phyloP scores from a whole-genome alignment of 106 monocot genomes.

The Dendrobium chrysotoxum region DNA sequence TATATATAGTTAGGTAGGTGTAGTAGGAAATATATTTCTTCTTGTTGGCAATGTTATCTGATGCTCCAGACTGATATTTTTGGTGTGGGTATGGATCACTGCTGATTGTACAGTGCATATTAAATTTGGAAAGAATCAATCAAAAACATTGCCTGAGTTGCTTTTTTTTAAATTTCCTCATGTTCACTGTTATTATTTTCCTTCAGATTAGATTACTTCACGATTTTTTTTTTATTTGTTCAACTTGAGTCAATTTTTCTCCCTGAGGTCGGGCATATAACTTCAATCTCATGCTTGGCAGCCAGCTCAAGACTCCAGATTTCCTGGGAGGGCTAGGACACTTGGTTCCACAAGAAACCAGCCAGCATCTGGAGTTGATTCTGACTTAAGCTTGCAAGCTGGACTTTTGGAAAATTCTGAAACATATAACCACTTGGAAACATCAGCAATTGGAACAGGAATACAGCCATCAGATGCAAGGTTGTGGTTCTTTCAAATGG shows the following conservation, averaged over 20 bases:
- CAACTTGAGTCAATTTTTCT: background rate
- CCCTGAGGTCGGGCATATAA: background rate
- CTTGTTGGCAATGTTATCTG: background rate
- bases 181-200: background rate
- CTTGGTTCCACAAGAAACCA: constrained; percentile 47
- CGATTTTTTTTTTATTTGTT: background rate
- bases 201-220: background rate
- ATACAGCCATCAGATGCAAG: constrained; percentile 32
- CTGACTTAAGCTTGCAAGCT: constrained; percentile 61
- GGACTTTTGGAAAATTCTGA: constrained; percentile 59
- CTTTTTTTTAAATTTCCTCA: background rate
- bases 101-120: background rate
- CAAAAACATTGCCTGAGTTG: background rate
- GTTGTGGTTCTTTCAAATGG: constrained; percentile 22
- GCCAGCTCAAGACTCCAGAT: constrained; percentile 69
- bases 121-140: background rate
- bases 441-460: constrained; percentile 18
- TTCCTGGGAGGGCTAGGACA: constrained; percentile 86
- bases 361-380: constrained; percentile 28
- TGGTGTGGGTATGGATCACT: background rate
- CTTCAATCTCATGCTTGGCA: constrained; percentile 13
- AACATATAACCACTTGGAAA: constrained; percentile 13
- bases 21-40: background rate
- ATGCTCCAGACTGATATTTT: no score
- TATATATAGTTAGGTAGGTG: background rate